Base-by-base conservation (phyloP, 345 rosid genomes). In the Dimocarpus longan region DNA sequence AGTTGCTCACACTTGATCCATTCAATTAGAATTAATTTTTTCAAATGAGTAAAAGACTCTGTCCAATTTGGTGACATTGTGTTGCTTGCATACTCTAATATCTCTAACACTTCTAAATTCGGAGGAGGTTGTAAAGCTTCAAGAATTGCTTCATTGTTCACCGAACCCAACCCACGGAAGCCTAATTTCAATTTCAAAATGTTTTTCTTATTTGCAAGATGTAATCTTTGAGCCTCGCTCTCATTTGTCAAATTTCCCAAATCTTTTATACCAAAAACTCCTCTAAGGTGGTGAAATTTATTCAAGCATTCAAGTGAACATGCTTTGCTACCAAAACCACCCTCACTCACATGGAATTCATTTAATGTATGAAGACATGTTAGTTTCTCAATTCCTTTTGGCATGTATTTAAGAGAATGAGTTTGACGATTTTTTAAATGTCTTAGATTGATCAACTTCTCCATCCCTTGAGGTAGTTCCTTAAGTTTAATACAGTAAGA, bases 371-470 rank as follows among this genome's bases (percentile, higher is more conserved):
- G 18, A 13, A 52, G 56, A 13, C 64, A n/a, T 19, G 64, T 22
- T 70, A 78, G 62, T 44, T 62, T 71, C 39, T 66, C 76, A 5
- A 78, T 26, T 56, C 74, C 72, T 66, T 67, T 79, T 1, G 82
- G 82, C 52, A 73, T 26, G 24, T 6, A 66, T 16, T 8, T 44
- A 1, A 59, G 43, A 9, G 12, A 15, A 52, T 43, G 4, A 0
- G 74, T 54, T 0, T 0, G 1, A 4, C 0, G 1, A 19, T 18
- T 79, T 11, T n/a, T 26, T 5, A 79, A 56, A 67, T 67, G 73
- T 68, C 78, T 74, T 56, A 79, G 32, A 40, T 74, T 79, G 26
- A 68, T 8, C 16, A 79, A 63, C 18, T 74, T 79, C 13, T 78
- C 78, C 4, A 79, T 66, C 19, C 78, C 74, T 22, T 18, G 42